Evolutionary conservation across 2,329 filamentous ascomycete genomes (phyloP).

Genomic region (Clarireedia sp.): DNA sequence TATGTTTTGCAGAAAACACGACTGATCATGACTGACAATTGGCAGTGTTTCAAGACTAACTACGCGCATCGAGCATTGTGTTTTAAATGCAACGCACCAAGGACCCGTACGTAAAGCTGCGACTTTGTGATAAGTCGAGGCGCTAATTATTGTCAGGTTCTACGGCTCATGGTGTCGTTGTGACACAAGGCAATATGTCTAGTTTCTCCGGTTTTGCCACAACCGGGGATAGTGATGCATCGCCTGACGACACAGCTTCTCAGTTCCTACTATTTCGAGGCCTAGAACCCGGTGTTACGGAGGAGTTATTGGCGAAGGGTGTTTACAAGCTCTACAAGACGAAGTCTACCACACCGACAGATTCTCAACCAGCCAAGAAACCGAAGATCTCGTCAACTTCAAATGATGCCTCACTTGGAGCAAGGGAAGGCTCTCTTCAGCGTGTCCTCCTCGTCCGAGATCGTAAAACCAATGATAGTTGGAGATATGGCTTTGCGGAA

Average conservation of each 20-base stretch:
- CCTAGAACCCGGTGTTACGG: conserved; percentile 60
- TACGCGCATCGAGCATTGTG: conserved; percentile 48
- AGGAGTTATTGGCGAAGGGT: conserved; percentile 64
- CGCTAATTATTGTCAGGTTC: conserved; percentile 27
- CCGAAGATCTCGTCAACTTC: conserved; percentile 45
- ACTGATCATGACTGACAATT: conserved; percentile 10
- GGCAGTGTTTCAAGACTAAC: conserved; percentile 47
- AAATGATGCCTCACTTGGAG: conserved; percentile 48
- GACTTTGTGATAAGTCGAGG: not conserved
- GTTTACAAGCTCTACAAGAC: conserved; percentile 66
- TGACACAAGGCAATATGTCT: conserved; percentile 32
- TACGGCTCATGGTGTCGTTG: conserved; percentile 27
- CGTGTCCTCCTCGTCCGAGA: conserved; percentile 73
- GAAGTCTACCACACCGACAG: conserved; percentile 32
- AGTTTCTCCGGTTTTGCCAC: conserved; percentile 37
- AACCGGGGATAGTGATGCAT: conserved; percentile 46
- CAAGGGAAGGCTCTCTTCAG: conserved; percentile 64
- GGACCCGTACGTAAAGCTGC: conserved; percentile 37
- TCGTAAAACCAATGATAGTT: conserved; percentile 60
- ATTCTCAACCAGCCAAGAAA: conserved; percentile 28
- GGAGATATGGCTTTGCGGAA: conserved; percentile 78
- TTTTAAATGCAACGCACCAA: conserved; percentile 49
- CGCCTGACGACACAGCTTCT: conserved; percentile 43
- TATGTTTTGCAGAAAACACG: conserved; percentile 23
- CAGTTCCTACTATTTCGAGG: conserved; percentile 71